Percentiles rank a stretch among this genome's conserved stretches.
Evolutionary conservation across 2,329 filamentous ascomycete genomes (phyloP).

Genomic region (Botrytis deweyae): DNA sequence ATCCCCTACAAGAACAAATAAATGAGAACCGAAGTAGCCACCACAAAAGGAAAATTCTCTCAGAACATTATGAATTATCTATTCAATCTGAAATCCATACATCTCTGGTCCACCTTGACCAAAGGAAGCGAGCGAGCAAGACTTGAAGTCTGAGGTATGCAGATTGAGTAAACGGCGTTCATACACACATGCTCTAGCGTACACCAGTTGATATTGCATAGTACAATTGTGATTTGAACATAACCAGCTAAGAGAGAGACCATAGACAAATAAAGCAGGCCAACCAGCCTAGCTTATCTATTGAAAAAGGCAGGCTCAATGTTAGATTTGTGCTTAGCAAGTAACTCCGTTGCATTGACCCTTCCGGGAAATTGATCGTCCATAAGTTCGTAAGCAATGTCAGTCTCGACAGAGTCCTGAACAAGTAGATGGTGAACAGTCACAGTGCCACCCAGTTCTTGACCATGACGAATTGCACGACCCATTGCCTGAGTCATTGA

Average conservation of each 20-base stretch:
- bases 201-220: neutral
- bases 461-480: conserved; percentile 56
- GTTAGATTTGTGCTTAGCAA: neutral
- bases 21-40: neutral
- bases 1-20: neutral
- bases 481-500: conserved; percentile 64
- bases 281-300: neutral
- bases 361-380: neutral
- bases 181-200: neutral
- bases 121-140: neutral
- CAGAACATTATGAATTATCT: neutral
- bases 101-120: neutral
- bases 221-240: neutral
- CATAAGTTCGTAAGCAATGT: neutral
- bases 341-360: neutral
- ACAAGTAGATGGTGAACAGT: neutral
- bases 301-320: neutral
- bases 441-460: conserved; percentile 36
- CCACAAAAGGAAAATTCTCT: neutral
- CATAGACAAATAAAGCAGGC: neutral
- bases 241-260: neutral
- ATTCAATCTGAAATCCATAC: neutral
- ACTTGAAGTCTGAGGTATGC: neutral
- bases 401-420: conserved; percentile 4
- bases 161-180: neutral